Evolutionary conservation across 257 asterid species (phyloP), one percentile per base, ranked within the genome.

Genomic region (Salvia rosmarinus): DNA sequence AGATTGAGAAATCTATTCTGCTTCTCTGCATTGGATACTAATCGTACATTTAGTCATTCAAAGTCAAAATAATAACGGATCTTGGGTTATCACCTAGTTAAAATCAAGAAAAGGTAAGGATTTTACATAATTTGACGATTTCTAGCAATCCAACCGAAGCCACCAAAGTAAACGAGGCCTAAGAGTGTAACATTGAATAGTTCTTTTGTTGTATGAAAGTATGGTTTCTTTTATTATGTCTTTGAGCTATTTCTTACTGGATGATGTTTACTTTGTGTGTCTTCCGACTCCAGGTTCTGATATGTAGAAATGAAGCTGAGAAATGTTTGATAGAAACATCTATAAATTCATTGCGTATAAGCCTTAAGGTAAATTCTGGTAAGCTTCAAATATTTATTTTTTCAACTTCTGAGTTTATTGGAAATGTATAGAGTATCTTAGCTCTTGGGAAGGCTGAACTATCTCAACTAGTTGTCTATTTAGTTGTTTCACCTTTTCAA

Each of bases 291-390:
- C 91, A 91, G 99, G 94, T 95, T 74, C 57, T 87, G 70, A 95
- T 95, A 60, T 95, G 99, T 69, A 80, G 98, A 82, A 95, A 89
- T 80, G 99, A 91, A 78, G 89, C 98, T 70, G 99, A 95, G 81
- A 89, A 85, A 81, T 95, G 98, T 83, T 91, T 95, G 96, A 91
- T 95, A 75, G 99, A 95, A 77, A 89, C 99, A 60, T 95, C 99
- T 72, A 91, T 95, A 75, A 95, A 95, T 80, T 95, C 99, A 46
- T 75, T 95, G 78, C 91, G 98, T 30, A 88, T 95, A 77, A 95
- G 99, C 86, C 95, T 95, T 37, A 95, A 95, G 97, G 99, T 95
- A 83, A 68, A 81, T 64, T 60, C 68, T 28, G 47, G 68, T 61
- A 54, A 59, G 77, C 64, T 62, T 67, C 71, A 35, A 6, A 35